These are phyloP conservation scores for Chrysoporthe austroafricana DNA, from an alignment of 2,329 filamentous ascomycete species.

Conservation along the genomic window DNA sequence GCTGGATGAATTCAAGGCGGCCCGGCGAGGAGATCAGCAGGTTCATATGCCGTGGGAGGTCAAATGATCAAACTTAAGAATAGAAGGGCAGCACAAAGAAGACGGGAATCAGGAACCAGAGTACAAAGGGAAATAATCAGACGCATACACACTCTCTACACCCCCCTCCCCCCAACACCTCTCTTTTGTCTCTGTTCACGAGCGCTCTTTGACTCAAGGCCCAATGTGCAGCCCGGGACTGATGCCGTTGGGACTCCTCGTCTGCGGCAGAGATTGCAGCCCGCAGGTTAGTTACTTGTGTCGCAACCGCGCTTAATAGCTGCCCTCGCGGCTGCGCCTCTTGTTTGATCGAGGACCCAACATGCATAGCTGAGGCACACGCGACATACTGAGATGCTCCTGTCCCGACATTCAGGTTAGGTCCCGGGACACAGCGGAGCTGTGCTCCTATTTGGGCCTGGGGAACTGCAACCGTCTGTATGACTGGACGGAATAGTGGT, in stretches of 20 bases:
- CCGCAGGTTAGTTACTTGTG: neutral
- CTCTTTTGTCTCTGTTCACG: neutral
- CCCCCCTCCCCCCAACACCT: neutral
- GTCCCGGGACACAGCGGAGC: neutral
- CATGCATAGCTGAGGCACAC: neutral
- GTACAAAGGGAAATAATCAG: neutral
- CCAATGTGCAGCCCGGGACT: neutral
- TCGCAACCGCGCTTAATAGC: neutral
- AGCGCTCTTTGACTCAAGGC: neutral
- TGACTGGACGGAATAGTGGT: neutral
- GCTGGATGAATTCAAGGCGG: neutral
- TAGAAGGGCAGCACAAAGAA: neutral
- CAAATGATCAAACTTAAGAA: neutral
- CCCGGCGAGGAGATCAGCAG: neutral
- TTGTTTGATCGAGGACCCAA: neutral
- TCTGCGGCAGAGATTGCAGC: neutral
- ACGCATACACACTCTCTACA: neutral
- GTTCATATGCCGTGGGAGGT: neutral
- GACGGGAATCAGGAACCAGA: neutral
- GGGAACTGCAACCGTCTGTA: neutral
- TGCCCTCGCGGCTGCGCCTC: neutral
- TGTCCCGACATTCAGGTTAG: neutral
- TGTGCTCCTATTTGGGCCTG: neutral
- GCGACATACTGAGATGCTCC: neutral
- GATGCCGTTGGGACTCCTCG: neutral